Evolutionary conservation across 805 yeast species (phyloP).

Genomic region (Saccharomycopsis fodiens): DNA sequence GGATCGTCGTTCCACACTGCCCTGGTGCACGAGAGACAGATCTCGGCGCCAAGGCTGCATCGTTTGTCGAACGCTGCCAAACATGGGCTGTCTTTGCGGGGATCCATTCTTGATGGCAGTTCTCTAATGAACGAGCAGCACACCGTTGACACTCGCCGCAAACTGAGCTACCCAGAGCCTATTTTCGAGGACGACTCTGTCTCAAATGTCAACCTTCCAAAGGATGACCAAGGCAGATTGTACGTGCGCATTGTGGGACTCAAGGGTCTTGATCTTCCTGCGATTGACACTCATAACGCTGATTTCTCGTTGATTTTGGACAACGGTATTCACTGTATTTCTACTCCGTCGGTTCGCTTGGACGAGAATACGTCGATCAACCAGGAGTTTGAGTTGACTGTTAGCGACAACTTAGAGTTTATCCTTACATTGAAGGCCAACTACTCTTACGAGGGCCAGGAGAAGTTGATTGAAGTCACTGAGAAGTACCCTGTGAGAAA

Average conservation of each 20-base stretch:
- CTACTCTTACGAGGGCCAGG: constrained; percentile 39
- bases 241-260: constrained; percentile 42
- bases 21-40: constrained; percentile 15
- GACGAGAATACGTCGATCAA: constrained; percentile 33
- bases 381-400: constrained; percentile 75
- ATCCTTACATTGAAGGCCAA: constrained; percentile 66
- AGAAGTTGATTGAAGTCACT: constrained; percentile 48
- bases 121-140: constrained; percentile 1
- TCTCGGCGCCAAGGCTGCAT: constrained; percentile 15
- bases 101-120: constrained; percentile 15
- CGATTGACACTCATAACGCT: constrained; percentile 36
- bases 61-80: constrained; percentile 9
- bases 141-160: background rate
- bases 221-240: constrained; percentile 35
- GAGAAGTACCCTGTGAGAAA: constrained; percentile 46
- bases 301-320: constrained; percentile 48
- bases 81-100: constrained; percentile 13
- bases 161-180: constrained; percentile 16
- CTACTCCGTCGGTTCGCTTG: constrained; percentile 45
- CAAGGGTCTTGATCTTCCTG: constrained; percentile 39
- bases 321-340: constrained; percentile 74
- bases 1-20: constrained; percentile 5
- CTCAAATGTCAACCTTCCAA: constrained; percentile 27
- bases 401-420: constrained; percentile 53
- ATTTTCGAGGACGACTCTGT: constrained; percentile 10